These are phyloP conservation scores for Chlorella ohadii DNA, from an alignment of 139 green algal genomes.

Conservation along the genomic window DNA sequence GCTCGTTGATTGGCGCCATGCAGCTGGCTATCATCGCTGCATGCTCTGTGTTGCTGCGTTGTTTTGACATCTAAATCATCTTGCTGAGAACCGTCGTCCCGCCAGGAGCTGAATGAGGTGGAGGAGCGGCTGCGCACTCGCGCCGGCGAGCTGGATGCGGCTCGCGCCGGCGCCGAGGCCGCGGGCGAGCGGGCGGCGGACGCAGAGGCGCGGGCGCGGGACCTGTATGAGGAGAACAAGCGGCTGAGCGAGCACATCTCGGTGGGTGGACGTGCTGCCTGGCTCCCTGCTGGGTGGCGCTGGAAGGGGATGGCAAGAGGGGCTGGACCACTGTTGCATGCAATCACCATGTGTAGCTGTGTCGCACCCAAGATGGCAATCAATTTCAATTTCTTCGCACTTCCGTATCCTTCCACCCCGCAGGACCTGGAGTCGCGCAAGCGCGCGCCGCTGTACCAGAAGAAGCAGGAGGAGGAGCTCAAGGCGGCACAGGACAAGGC, in stretches of 20 bases:
- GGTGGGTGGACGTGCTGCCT: constrained; percentile 2
- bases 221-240: constrained; percentile 71
- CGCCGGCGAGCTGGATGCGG: neutral
- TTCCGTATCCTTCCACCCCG: neutral
- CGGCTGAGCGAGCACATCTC: constrained; percentile 76
- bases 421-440: constrained; percentile 87
- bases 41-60: too few species aligned
- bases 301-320: too few species aligned
- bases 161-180: neutral
- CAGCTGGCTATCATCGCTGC: too few species aligned
- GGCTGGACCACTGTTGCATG: too few species aligned
- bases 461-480: constrained; percentile 91
- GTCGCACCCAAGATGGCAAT: too few species aligned
- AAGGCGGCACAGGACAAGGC: constrained; percentile 78
- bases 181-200: constrained; percentile 31
- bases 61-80: too few species aligned
- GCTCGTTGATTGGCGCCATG: too few species aligned
- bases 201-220: constrained; percentile 49
- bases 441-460: constrained; percentile 88
- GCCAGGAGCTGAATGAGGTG: constrained; percentile 12
- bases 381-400: too few species aligned
- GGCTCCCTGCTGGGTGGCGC: neutral
- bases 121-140: constrained; percentile 21
- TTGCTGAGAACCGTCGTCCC: too few species aligned
- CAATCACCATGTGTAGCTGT: too few species aligned